A percentile compares a stretch with the other conserved stretches of the same genome.
Evolutionary conservation across 2,329 filamentous ascomycete genomes (phyloP).

Genomic region (Fusarium mangiferae): DNA sequence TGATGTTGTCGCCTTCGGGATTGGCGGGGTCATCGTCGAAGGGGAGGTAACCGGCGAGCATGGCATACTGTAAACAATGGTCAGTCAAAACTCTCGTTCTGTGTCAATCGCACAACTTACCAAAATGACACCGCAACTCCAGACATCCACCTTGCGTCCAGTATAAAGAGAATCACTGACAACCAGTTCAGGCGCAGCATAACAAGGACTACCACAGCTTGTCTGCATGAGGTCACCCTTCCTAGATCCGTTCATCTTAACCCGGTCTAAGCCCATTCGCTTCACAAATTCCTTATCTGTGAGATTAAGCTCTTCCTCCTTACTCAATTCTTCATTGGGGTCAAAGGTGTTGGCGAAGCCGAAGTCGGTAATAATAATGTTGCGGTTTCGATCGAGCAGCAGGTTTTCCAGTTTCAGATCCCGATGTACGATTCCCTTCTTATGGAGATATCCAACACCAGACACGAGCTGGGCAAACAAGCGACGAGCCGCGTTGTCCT

Average conservation of each 20-base stretch:
- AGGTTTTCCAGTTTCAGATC: slow-evolving; percentile 97
- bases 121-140: slow-evolving; percentile 98
- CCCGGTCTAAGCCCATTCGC: slow-evolving; percentile 82
- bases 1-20: slow-evolving; percentile 98
- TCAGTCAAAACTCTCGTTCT: slow-evolving; percentile 14
- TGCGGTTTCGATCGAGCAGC: slow-evolving; percentile 92
- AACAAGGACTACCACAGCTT: slow-evolving; percentile 97
- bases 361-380: slow-evolving; percentile 99
- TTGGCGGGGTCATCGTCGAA: slow-evolving; percentile 99
- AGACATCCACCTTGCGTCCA: slow-evolving; percentile 96
- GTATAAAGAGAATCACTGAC: slow-evolving; percentile 98
- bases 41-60: slow-evolving; percentile 96
- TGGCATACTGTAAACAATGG: slow-evolving; percentile 79
- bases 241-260: slow-evolving; percentile 78
- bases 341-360: slow-evolving; percentile 99
- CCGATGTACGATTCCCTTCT: slow-evolving; percentile 97
- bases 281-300: slow-evolving; percentile 90
- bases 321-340: slow-evolving; percentile 83
- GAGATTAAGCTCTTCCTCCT: slow-evolving; percentile 90
- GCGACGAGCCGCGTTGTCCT: slow-evolving; percentile 89
- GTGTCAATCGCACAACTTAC: slow-evolving; percentile 64
- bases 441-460: slow-evolving; percentile 96
- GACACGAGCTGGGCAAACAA: slow-evolving; percentile 96
- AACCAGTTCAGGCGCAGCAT: slow-evolving; percentile 95
- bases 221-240: slow-evolving; percentile 98